phyloP scores from a whole-genome alignment of 352 stramenopile species.

The Globisporangium yorkense region DNA sequence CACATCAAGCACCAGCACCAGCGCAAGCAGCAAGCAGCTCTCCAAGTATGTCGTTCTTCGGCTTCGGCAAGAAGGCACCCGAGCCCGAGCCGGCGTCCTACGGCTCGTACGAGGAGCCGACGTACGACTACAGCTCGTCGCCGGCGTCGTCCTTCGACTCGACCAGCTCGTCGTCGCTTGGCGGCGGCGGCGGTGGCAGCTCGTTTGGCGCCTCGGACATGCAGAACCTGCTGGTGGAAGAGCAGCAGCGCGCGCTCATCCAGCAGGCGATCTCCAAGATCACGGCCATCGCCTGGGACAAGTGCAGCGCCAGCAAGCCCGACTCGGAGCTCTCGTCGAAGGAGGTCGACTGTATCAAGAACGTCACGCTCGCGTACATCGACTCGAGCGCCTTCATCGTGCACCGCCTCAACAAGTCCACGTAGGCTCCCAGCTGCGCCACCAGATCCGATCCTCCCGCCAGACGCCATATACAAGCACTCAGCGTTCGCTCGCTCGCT shows the following conservation, averaged over 20 bases:
- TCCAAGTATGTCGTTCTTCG: slow-evolving; percentile 72
- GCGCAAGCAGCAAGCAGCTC: not conserved
- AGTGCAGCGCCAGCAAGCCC: slow-evolving; percentile 81
- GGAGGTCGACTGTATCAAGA: slow-evolving; percentile 85
- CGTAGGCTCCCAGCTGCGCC: slow-evolving; percentile 7
- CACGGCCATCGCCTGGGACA: slow-evolving; percentile 86
- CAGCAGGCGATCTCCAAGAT: slow-evolving; percentile 88
- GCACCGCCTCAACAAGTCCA: slow-evolving; percentile 78
- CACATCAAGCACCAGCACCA: slow-evolving; percentile 4
- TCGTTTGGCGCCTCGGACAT: slow-evolving; percentile 50
- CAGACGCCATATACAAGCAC: not conserved
- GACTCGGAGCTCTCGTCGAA: slow-evolving; percentile 77
- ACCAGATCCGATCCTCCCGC: not conserved
- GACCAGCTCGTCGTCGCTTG: slow-evolving; percentile 15
- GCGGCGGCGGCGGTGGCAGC: slow-evolving; percentile 9
- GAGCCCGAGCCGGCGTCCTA: slow-evolving; percentile 41
- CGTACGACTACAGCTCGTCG: slow-evolving; percentile 66
- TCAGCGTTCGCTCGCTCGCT: too few species aligned
- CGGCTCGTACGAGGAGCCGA: slow-evolving; percentile 58
- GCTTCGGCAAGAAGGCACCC: slow-evolving; percentile 69
- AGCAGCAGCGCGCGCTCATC: slow-evolving; percentile 85
- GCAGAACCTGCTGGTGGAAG: slow-evolving; percentile 80
- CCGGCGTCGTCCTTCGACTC: slow-evolving; percentile 37
- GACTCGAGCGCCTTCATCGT: slow-evolving; percentile 85
- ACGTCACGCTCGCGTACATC: slow-evolving; percentile 82